Base-by-base conservation (phyloP, 2,329 filamentous ascomycete species). In the Fusarium decemcellulare region DNA sequence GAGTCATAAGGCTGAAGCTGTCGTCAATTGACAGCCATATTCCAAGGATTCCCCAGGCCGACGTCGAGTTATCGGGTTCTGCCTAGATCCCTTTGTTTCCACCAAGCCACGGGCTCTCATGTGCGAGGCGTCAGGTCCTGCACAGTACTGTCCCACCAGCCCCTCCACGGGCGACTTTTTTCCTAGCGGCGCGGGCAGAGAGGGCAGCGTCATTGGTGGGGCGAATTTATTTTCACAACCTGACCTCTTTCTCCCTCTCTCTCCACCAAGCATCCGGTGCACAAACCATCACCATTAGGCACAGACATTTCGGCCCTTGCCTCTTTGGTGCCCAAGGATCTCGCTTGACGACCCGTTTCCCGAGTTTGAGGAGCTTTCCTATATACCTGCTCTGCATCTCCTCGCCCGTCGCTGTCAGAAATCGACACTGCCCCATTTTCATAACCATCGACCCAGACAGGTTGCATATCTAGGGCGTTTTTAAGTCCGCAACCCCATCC, bases 161-260 rank as follows among this genome's bases (percentile, higher is more conserved):
- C 75, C 75, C 74, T 76, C 74, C 72, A 75, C 52, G 48, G 29
- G 29, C 5, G 16, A 61, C 61, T 56, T 62, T 62, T 70, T 46
- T n/a, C 27, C 32, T n/a, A 43, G 43, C 44, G 27, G 40, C n/a
- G 32, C 30, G 44, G 44, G 23, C 37, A 55, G 8, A 42, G n/a
- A 51, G 67, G 58, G 54, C 74, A 68, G 72, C 75, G 75, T 79
- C 78, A 78, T 79, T 78, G 76, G 79, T 81, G 80, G 80, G 80
- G 80, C 77, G 18, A 23, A 73, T 64, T 74, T 81, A 80, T 79
- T 81, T 81, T 80, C 77, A 78, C 76, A 77, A 75, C 74, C 77
- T 70, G 53, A 70, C 66, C 65, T 62, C 64, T 55, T 61, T 50
- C 56, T 44, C 30, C 46, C 59, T 53, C 65, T 65, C 68, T 69